Evolutionary conservation across 257 asterid genomes (phyloP).

Genomic region (Striga asiatica): DNA sequence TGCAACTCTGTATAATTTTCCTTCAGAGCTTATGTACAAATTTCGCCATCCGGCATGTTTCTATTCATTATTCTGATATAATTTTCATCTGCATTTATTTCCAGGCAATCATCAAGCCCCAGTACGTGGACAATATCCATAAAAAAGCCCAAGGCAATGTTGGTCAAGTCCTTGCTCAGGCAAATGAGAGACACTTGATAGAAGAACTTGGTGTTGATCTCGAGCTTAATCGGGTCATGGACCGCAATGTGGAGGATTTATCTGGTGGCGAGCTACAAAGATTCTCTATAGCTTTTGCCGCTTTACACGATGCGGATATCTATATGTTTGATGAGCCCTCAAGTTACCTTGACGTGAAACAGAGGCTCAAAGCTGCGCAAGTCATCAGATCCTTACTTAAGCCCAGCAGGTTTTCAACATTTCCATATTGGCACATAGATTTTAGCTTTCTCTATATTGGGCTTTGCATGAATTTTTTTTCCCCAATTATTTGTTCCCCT

Average conservation of each 20-base stretch:
- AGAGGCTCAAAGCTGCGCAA: constrained; percentile 5
- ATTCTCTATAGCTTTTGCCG: not conserved
- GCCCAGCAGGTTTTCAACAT: not conserved
- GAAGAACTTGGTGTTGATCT: not conserved
- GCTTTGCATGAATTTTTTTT: not conserved
- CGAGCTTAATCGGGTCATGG: not conserved
- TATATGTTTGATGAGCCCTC: constrained; percentile 6
- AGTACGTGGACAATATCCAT: not conserved
- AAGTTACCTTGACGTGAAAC: constrained; percentile 4
- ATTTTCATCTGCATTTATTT: not conserved
- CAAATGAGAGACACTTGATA: not conserved
- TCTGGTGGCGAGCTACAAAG: constrained; percentile 7
- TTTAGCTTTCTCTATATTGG: not conserved
- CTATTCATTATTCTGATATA: too few relatives aligned
- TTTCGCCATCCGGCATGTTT: too few relatives aligned
- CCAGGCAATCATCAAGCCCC: constrained; percentile 1
- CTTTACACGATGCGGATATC: not conserved
- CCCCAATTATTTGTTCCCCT: not conserved
- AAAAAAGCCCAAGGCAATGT: not conserved
- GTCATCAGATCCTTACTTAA: not conserved
- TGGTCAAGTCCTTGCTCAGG: not conserved
- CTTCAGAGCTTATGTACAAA: too few relatives aligned
- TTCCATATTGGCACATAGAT: not conserved
- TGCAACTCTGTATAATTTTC: too few relatives aligned
- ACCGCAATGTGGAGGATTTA: not conserved